These are phyloP conservation scores for Paramecium sonneborni DNA, from an alignment of 73 alveolate genomes.

Conservation along the genomic window DNA sequence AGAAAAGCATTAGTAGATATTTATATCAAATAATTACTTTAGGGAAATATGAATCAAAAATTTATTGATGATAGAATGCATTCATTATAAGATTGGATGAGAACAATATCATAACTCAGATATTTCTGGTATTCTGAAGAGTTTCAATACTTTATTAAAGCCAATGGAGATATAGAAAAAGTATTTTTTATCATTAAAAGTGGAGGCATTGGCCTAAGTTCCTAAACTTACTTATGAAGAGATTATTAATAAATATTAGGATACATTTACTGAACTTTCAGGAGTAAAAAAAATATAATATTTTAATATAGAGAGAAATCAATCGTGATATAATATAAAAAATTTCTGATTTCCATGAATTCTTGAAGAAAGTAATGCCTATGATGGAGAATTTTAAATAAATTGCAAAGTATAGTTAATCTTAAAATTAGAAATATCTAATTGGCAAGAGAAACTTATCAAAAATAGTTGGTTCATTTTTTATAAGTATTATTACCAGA, in stretches of 20 bases:
- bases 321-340: constrained; percentile 21
- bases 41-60: neutral
- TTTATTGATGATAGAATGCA: neutral
- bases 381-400: constrained; percentile 35
- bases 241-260: constrained; percentile 39
- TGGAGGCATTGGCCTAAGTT: neutral
- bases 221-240: constrained; percentile 41
- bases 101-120: neutral
- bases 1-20: neutral
- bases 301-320: constrained; percentile 35
- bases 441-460: neutral
- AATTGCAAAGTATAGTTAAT: constrained; percentile 26
- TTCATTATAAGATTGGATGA: neutral
- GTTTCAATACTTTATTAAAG: constrained; percentile 31
- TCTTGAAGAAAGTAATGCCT: constrained; percentile 20
- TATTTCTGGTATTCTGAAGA: constrained; percentile 60
- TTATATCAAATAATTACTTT: neutral
- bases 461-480: neutral
- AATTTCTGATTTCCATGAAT: constrained; percentile 19
- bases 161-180: constrained; percentile 5
- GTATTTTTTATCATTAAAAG: neutral
- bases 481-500: neutral
- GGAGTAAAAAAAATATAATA: neutral
- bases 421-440: neutral
- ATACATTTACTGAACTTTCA: constrained; percentile 28